Evolutionary conservation across 106 monocot genomes (phyloP).

Genomic region (Apostasia ramifera): DNA sequence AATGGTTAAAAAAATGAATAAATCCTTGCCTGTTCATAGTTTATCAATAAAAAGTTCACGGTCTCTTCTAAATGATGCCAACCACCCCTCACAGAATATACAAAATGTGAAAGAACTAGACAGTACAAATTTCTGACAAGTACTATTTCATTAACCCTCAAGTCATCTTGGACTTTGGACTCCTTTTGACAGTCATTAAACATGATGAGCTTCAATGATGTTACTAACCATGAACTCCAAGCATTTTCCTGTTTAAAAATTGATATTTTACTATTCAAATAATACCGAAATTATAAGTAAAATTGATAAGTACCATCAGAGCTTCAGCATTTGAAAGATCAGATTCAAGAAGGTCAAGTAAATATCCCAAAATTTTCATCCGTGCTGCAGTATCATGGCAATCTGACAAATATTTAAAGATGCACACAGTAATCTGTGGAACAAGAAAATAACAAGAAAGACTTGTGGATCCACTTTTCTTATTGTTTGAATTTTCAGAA

Average conservation of each 20-base stretch:
- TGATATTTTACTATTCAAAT: constrained; percentile 4
- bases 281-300: not conserved
- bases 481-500: constrained; percentile 40
- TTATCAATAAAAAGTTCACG: constrained; percentile 64
- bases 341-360: constrained; percentile 83
- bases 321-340: constrained; percentile 88
- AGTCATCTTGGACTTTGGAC: constrained; percentile 14
- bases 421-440: constrained; percentile 81
- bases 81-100: constrained; percentile 83
- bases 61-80: constrained; percentile 93
- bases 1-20: not conserved
- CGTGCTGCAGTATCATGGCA: constrained; percentile 52
- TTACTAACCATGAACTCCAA: constrained; percentile 83
- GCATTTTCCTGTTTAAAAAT: constrained; percentile 58
- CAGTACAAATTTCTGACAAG: constrained; percentile 79
- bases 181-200: constrained; percentile 26
- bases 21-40: constrained; percentile 43
- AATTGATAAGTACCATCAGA: constrained; percentile 55
- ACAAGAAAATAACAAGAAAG: constrained; percentile 57
- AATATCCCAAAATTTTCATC: constrained; percentile 60
- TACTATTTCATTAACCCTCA: constrained; percentile 34
- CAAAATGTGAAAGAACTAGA: constrained; percentile 76
- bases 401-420: constrained; percentile 75
- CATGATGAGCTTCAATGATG: constrained; percentile 58
- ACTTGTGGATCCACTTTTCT: constrained; percentile 22